Evolutionary conservation across 1,284 basidiomycete species (phyloP), one percentile per base, ranked within the genome.

Genomic region (Boletus sp.): DNA sequence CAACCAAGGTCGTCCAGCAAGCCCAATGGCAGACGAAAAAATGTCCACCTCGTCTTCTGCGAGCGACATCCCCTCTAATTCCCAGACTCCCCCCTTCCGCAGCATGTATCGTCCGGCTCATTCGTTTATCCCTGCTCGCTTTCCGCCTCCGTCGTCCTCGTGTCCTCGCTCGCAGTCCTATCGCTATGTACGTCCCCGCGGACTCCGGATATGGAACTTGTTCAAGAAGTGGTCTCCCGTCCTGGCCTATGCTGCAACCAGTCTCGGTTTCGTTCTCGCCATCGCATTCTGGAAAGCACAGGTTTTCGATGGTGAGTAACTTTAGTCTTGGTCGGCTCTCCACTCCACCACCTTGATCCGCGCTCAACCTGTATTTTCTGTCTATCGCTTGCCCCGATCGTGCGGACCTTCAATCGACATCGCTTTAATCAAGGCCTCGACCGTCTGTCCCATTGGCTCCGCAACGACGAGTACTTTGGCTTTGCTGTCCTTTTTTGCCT

Each of bases 251-350:
- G 77, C 72, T 30, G 67, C 81, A 14, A 86, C 85, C 42, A 87
- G 72, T 55, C 72, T 88, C 40, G 79, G 74, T 16, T 87, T 90
- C 57, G 61, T 88, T 34, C 68, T 82, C 45, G 85, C 84, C 25
- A 79, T 90, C 58, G 80, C 80, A 29, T 79, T 88, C 57, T 89
- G 84, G 76, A 84, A 80, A 68, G 73, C 74, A 23, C 76, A 88
- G 60, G 74, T 90, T 39, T 89, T 90, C 64, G 69, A 75, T 59
- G 76, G 87, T 87, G 57, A 61, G 82, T 69, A 44, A 46, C 40
- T 12, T 12, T 12, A 27, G 2, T 16, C 33, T 35, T 36, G 37
- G 49, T 52, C 42, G 36, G 44, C 36, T 41, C 33, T 25, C 23
- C 23, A 10, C 10, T 0, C 14, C 29, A n/a, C 8, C 16, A 2